Evolutionary conservation across 1,284 basidiomycete genomes (phyloP).

Genomic region (Paramarasmius palmivorus): DNA sequence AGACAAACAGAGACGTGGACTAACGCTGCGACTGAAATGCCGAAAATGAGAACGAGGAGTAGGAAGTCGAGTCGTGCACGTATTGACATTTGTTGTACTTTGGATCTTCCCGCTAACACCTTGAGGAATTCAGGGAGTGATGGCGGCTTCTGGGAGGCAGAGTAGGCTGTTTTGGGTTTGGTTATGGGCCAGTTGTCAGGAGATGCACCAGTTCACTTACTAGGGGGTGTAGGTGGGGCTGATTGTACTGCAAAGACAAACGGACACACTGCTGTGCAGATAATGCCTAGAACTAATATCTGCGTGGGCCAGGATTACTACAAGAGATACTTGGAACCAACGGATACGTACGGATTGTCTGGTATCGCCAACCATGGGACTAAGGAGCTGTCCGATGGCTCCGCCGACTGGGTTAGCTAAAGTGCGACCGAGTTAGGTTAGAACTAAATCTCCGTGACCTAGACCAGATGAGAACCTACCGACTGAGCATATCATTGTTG

Average conservation of each 20-base stretch:
- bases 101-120: slow-evolving; percentile 52
- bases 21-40: slow-evolving; percentile 62
- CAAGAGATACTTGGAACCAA: not conserved
- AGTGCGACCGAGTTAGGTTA: not conserved
- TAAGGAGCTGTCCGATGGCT: slow-evolving; percentile 69
- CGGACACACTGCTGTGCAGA: slow-evolving; percentile 62
- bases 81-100: slow-evolving; percentile 54
- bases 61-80: slow-evolving; percentile 70
- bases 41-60: slow-evolving; percentile 61
- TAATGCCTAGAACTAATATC: slow-evolving; percentile 71
- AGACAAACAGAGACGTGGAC: slow-evolving; percentile 23
- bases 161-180: too few species aligned
- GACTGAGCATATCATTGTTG: slow-evolving; percentile 78
- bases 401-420: slow-evolving; percentile 68
- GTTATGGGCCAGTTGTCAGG: too few species aligned
- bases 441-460: not conserved
- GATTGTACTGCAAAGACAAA: slow-evolving; percentile 54
- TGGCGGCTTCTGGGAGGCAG: slow-evolving; percentile 59
- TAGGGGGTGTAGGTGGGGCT: slow-evolving; percentile 73
- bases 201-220: slow-evolving; percentile 38
- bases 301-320: slow-evolving; percentile 27
- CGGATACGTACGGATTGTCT: slow-evolving; percentile 53
- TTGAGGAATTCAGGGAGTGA: slow-evolving; percentile 54
- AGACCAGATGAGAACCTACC: slow-evolving; percentile 36
- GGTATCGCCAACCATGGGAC: slow-evolving; percentile 58